Base-by-base conservation (phyloP, 345 rosid species). In the Moringa oleifera region DNA sequence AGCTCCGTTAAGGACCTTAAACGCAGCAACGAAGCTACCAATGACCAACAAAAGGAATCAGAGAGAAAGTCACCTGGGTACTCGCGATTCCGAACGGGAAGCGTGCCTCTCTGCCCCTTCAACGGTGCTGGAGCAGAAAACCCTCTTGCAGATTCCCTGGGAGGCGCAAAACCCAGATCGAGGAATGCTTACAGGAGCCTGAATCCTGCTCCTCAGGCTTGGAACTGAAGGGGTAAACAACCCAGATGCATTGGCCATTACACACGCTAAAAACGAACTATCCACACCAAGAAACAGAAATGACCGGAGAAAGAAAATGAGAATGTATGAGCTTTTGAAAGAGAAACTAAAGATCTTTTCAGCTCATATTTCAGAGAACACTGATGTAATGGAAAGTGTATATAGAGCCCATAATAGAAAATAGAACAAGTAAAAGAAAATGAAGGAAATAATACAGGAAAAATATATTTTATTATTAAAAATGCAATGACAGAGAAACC, bases 201-300 rank as follows among this genome's bases (percentile, higher is more conserved):
- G 75, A 67, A 67, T 53, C 79, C 55, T 72, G 68, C 72, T 76
- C 57, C 77, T 80, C 37, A 79, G 23, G 55, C 66, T 70, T 20
- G 94, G 85, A 68, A 83, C 58, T 37, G 96, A 83, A 78, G 90
- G 83, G 63, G 80, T 71, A 65, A 82, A 73, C 56, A 84, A 71
- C 56, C 90, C 90, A 78, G 86, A 86, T 74, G 90, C 84, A 77
- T 80, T 88, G 50, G 95, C 98, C 98, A 89, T 92, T 63, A 33
- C 36, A 53, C 59, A 20, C 22, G 20, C 55, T 15, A 21, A 11
- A 19, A 20, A 20, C 58, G 6, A 64, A 55, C 68, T 19, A 62
- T 23, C 61, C 17, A 23, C 0, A 25, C 28, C 56, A 31, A 58
- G 18, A 53, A 65, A 57, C 1, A 6, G 24, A 24, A 33, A 49